Conservation (phyloP, 331 rosid species). For the Rosa hybrid region DNA sequence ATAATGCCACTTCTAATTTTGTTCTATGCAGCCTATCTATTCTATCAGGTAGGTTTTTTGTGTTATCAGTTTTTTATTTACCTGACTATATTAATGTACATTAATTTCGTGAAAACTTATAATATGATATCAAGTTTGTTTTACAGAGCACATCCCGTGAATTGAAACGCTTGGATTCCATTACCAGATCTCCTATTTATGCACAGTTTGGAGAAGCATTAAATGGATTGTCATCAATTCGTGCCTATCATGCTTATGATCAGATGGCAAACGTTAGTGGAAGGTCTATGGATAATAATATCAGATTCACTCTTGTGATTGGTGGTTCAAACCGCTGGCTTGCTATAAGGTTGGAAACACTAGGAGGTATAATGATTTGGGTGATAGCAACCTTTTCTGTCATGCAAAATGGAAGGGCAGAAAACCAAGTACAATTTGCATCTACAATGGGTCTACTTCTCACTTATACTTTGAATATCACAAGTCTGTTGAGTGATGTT, state of each 20-base stretch:
- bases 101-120: background rate
- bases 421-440: conserved; percentile 58
- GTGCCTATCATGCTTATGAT: conserved; percentile 81
- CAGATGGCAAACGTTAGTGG: conserved; percentile 73
- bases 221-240: conserved; percentile 79
- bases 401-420: conserved; percentile 62
- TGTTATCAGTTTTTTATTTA: background rate
- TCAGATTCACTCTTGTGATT: conserved; percentile 67
- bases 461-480: conserved; percentile 79
- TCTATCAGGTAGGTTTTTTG: conserved; percentile 62
- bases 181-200: conserved; percentile 85
- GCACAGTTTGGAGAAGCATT: conserved; percentile 93
- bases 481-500: conserved; percentile 69
- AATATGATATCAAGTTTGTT: conserved; percentile 1
- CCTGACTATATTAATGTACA: background rate
- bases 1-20: conserved; percentile 82
- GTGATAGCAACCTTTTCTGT: conserved; percentile 82
- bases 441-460: conserved; percentile 91
- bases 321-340: conserved; percentile 76
- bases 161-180: conserved; percentile 84
- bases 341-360: conserved; percentile 60
- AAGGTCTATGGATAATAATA: conserved; percentile 76
- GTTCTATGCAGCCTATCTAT: conserved; percentile 76
- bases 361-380: conserved; percentile 96
- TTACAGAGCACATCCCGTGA: conserved; percentile 80